A percentile compares a stretch with the other conserved stretches of the same genome.
Conservation (phyloP, 2,329 filamentous ascomycete species). For the Fusarium ramigenum region DNA sequence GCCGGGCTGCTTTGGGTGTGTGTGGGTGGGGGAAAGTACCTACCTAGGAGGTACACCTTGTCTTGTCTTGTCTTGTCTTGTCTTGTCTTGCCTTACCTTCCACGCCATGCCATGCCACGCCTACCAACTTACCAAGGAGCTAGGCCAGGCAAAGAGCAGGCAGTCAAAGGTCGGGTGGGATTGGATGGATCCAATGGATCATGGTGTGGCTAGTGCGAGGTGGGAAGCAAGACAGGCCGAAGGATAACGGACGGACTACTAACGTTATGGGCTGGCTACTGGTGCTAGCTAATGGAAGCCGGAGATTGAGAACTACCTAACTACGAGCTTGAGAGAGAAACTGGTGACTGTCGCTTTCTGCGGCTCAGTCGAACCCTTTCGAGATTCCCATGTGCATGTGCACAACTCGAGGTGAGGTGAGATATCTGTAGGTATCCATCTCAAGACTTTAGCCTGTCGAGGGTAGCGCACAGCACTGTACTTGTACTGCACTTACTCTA, state of each 20-base stretch:
- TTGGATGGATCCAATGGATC: conserved; percentile 3
- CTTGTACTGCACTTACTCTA: background rate
- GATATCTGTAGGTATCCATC: background rate
- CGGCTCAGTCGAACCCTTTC: conserved; percentile 2
- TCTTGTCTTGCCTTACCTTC: background rate
- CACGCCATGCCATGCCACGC: background rate
- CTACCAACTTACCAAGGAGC: background rate
- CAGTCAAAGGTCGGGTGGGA: background rate
- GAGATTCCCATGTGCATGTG: conserved; percentile 6
- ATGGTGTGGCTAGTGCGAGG: background rate
- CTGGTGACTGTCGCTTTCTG: conserved; percentile 22
- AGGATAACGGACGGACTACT: background rate
- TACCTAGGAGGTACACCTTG: background rate
- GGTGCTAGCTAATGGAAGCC: background rate
- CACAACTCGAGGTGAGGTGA: background rate
- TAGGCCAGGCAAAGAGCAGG: conserved; percentile 2
- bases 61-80: background rate
- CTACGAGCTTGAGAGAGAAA: background rate
- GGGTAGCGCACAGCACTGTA: background rate
- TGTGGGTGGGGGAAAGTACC: conserved; percentile 22
- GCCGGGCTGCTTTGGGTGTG: background rate
- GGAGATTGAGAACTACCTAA: background rate
- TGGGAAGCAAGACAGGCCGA: background rate
- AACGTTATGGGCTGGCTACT: background rate
- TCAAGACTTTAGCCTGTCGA: conserved; percentile 7